Percentiles rank a stretch among this genome's conserved stretches.
phyloP scores from a whole-genome alignment of 2,329 filamentous ascomycete species.

The Chrysoporthe deuterocubensis region DNA sequence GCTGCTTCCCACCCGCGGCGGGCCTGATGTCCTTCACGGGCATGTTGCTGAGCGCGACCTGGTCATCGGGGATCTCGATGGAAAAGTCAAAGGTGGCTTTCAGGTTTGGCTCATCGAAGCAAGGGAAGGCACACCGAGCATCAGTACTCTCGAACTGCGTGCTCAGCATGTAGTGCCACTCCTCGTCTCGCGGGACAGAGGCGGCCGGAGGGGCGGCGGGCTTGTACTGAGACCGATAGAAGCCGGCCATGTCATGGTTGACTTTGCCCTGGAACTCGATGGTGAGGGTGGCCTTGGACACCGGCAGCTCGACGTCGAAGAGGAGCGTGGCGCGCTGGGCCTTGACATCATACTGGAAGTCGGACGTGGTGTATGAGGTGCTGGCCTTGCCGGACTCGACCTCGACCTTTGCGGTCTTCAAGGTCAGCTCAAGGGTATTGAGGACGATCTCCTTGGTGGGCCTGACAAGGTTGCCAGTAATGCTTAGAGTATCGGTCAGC shows the following conservation, averaged over 20 bases:
- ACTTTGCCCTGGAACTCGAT: slow-evolving; percentile 73
- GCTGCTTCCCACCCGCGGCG: slow-evolving; percentile 66
- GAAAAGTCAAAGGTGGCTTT: slow-evolving; percentile 96
- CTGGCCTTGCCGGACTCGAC: slow-evolving; percentile 61
- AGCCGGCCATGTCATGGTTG: slow-evolving; percentile 96
- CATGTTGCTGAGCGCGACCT: slow-evolving; percentile 95
- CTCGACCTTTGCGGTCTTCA: slow-evolving; percentile 67
- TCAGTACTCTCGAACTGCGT: slow-evolving; percentile 98
- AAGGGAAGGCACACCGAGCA: slow-evolving; percentile 92
- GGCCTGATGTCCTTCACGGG: slow-evolving; percentile 73
- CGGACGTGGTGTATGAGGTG: slow-evolving; percentile 62
- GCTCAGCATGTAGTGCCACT: slow-evolving; percentile 79
- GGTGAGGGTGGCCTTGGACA: slow-evolving; percentile 65
- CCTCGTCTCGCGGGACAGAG: slow-evolving; percentile 75
- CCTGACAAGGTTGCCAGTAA: slow-evolving; percentile 74
- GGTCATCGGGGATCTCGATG: slow-evolving; percentile 86
- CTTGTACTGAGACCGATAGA: slow-evolving; percentile 88
- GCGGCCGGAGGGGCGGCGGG: slow-evolving; percentile 71
- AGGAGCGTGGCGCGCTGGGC: slow-evolving; percentile 81
- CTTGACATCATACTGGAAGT: slow-evolving; percentile 80
- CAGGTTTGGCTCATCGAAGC: slow-evolving; percentile 96
- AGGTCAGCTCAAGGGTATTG: slow-evolving; percentile 83
- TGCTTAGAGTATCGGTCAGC: slow-evolving; percentile 49
- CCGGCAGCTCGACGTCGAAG: slow-evolving; percentile 71
- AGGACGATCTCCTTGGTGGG: slow-evolving; percentile 77